Evolutionary conservation across 768 basidiomycete species (phyloP), one percentile per base, ranked within the genome.

Genomic region (Collybia mongolica): DNA sequence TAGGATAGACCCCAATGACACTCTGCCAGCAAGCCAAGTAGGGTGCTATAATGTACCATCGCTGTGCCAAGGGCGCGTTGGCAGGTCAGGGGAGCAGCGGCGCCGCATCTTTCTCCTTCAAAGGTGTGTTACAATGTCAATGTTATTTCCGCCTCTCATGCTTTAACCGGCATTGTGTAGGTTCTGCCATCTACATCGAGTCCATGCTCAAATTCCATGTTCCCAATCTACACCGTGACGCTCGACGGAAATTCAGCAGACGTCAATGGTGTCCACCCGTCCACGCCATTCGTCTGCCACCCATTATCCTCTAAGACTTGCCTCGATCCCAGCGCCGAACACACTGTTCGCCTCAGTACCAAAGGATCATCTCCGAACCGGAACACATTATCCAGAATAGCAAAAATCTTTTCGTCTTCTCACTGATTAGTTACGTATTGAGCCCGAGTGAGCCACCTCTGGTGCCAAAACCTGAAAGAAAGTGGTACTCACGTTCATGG

Each of bases 171-270:
- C 14, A 14, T 32, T 32, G 11, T 23, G 15, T 20, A 65, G 64
- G 62, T 15, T 58, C 62, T 14, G 64, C 64, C 2, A 56, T 65
- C n/a, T 65, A 64, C 39, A 54, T 63, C 44, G 57, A 60, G 32
- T 58, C 57, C 3, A 41, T 59, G 17, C 53, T 63, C 39, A 47
- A n/a, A 57, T 44, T 41, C 41, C 29, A 44, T 58, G 14, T 60
- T 53, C 39, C 59, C 59, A 3, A 49, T 59, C 12, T 63, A 62
- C 37, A 63, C 59, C 5, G 55, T 65, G n/a, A 58, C 58, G 2
- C 19, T 65, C 24, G 59, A 65, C 28, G 62, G 64, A n/a, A 48
- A 54, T 4, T 36, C 52, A 28, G 59, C 56, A 3, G 55, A 60
- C 18, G 41, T 59, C 12, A 60, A 63, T 37, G 61, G 61, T 5